phyloP scores from a whole-genome alignment of 352 stramenopile species.

The Phytophthora boehmeriae region DNA sequence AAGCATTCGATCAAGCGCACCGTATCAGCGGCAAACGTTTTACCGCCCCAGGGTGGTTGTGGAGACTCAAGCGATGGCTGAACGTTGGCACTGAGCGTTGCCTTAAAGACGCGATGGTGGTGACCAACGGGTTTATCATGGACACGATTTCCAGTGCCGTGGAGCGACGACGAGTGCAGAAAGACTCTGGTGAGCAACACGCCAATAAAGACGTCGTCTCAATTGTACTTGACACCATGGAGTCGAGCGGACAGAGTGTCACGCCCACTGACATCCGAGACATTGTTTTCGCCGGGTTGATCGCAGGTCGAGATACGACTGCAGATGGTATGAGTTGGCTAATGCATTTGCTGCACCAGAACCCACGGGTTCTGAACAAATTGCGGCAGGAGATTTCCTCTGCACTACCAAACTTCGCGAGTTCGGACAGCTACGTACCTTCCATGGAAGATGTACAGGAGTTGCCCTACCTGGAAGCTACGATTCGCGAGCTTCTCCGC shows the following conservation, averaged over 20 bases:
- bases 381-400: conserved; percentile 30
- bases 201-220: conserved; percentile 21
- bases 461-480: conserved; percentile 26
- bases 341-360: conserved; percentile 45
- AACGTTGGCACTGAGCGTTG: conserved; percentile 17
- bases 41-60: conserved; percentile 17
- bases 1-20: conserved; percentile 32
- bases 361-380: conserved; percentile 41
- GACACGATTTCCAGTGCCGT: conserved; percentile 31
- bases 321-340: conserved; percentile 49
- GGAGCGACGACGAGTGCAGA: conserved; percentile 7
- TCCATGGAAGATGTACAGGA: conserved; percentile 25
- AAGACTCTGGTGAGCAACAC: conserved; percentile 39
- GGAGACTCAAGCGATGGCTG: conserved; percentile 33
- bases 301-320: conserved; percentile 69
- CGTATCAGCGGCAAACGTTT: conserved; percentile 16
- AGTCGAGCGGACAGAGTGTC: conserved; percentile 20
- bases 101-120: conserved; percentile 12
- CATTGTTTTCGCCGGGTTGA: conserved; percentile 59
- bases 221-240: conserved; percentile 26
- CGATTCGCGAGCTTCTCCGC: conserved; percentile 41
- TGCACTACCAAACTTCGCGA: conserved; percentile 23
- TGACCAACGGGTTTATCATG: conserved; percentile 30
- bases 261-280: conserved; percentile 45
- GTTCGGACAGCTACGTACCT: conserved; percentile 13